Evolutionary conservation across 1,284 basidiomycete genomes (phyloP).

Genomic region (Rugosomyces carneus): DNA sequence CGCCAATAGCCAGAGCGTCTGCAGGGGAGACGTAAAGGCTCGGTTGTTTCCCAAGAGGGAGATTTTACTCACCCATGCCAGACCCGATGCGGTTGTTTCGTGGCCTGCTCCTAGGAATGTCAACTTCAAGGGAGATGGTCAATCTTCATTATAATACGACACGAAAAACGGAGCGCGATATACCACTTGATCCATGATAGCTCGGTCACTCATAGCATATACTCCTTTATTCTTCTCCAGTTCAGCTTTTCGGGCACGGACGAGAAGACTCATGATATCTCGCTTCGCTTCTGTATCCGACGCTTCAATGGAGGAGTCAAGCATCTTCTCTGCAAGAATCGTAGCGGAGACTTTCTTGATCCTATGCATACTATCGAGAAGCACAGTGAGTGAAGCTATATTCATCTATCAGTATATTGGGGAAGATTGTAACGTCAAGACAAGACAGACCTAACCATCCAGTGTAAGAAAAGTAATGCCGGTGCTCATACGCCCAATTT

Average conservation of each 20-base stretch:
- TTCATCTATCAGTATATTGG: not conserved
- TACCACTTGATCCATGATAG: conserved; percentile 47
- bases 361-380: conserved; percentile 36
- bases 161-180: conserved; percentile 13
- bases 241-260: conserved; percentile 35
- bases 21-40: no score
- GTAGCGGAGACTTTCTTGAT: conserved; percentile 34
- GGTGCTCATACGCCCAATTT: conserved; percentile 33
- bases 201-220: conserved; percentile 39
- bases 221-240: conserved; percentile 21
- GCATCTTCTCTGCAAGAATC: conserved; percentile 37
- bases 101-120: conserved; percentile 49
- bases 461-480: conserved; percentile 25
- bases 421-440: not conserved
- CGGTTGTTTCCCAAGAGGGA: no score
- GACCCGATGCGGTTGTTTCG: conserved; percentile 44
- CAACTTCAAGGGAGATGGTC: conserved; percentile 23
- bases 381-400: conserved; percentile 21
- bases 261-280: conserved; percentile 46
- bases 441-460: conserved; percentile 20
- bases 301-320: conserved; percentile 26
- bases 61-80: conserved; percentile 35
- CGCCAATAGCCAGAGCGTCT: conserved; percentile 25
- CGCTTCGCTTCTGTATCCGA: conserved; percentile 37
- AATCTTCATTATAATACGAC: not conserved